Evolutionary conservation across 2,329 filamentous ascomycete genomes (phyloP), one percentile per base, ranked within the genome.

Genomic region (Verticillium dahliae): DNA sequence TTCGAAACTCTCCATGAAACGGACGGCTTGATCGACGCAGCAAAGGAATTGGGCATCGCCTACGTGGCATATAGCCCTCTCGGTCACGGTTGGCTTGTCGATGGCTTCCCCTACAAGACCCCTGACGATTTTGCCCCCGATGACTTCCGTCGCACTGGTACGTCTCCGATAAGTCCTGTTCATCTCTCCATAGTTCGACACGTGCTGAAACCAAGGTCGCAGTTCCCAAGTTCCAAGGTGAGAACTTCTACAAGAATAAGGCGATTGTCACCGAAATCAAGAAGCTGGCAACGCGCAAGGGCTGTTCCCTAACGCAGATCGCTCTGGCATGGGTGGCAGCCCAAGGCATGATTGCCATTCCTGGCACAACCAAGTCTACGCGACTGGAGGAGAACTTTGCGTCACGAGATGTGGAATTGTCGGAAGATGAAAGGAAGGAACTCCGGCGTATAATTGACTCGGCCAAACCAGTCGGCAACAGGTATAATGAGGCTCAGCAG

Each of bases 1-100:
- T 65, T 69, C 41, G 67, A 68, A 62, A 67, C 64, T 2, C 5
- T 67, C 1, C 67, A 66, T 61, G 69, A 69, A 61, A 63, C 62
- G 14, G 64, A 66, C 34, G 74, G 71, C 1, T 66, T 80, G 3
- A 77, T 80, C 18, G 71, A 78, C 0, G 72, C 77, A 1, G 72
- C 72, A 1, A 74, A 70, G 37, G 77, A 80, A 38, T 65, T 80
- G 1, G 73, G 69, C 1, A 66, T 81, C 0, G 74, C 78, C 0
- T 80, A 74, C 54, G 75, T 80, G 0, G 78, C 79, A 0, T 81
- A 78, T 58, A 79, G 78, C 31, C 79, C 79, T 0, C 67, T 81
- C 0, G 78, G 78, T 1, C 76, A 80, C 39, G 79, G 79, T 14
- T 79, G 77, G 76, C 73, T 81, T 0, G 77, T 79, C 0, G 77